Base-by-base conservation (phyloP, 2,329 filamentous ascomycete species). In the Chaetomium globosum region DNA sequence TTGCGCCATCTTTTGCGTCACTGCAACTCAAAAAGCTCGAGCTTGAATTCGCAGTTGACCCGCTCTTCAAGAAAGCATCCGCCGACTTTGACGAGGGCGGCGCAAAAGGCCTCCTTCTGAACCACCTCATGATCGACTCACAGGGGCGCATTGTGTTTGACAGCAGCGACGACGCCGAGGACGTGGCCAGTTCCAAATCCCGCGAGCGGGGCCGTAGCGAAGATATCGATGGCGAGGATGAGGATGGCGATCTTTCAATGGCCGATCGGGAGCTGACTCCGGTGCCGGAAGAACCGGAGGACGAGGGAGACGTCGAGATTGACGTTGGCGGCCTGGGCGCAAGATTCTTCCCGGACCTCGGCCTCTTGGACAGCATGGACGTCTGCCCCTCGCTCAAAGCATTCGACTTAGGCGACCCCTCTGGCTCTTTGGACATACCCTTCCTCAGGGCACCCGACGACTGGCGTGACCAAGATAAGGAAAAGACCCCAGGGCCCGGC, bases 51-150 rank as follows among this genome's bases (percentile, higher is more conserved):
- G 89, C 93, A 0, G 94, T 99, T 5, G 95, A 99, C 74, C 95
- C 95, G 2, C 80, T 99, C n/a, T 99, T 99, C 85, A 99, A 99
- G 75, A 99, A 99, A 75, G 94, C 94, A 0, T 96, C 94, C 6
- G 95, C 95, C 52, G 95, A 99, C 79, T 99, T 99, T 70, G 95
- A 99, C 75, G 95, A 99, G 79, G 95, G 95, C 23, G 95, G 95
- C 64, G 95, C 95, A 64, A 99, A 98, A 78, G 95, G 95, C 23
- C 82, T 99, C 51, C 83, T 99, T 23, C 84, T 99, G 36, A 99
- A 99, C 74, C 94, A 99, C 77, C 83, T 99, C n/a, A 92, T 94
- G 74, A 97, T 99, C 69, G 95, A 99, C 77, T 86, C 87, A 1
- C 87, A 92, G 69, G 95, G 95, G 51, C 87, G 94, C 43, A 99